phyloP scores from a whole-genome alignment of 1,284 basidiomycete genomes.

The Testicularia cyperi region DNA sequence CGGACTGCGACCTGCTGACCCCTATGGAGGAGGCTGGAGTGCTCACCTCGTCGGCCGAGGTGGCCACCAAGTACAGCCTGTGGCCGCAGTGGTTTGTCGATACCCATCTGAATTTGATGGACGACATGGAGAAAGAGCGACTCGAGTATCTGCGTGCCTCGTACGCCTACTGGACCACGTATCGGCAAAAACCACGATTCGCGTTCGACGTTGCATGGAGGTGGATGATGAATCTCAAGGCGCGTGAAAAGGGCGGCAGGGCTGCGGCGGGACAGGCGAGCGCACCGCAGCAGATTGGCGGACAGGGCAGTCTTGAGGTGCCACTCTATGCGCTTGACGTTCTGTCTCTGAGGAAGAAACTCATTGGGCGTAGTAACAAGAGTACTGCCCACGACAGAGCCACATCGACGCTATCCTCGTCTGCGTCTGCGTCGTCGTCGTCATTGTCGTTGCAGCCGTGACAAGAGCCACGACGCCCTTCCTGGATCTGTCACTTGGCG shows the following conservation, averaged over 20 bases:
- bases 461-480: too few relatives aligned
- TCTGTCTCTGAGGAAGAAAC: slow-evolving; percentile 11
- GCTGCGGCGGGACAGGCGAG: too few relatives aligned
- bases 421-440: too few relatives aligned
- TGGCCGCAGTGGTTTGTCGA: slow-evolving; percentile 12
- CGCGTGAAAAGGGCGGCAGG: slow-evolving; percentile 10
- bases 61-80: slow-evolving; percentile 19
- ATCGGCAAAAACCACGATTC: slow-evolving; percentile 9
- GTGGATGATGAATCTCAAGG: slow-evolving; percentile 23
- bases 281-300: neutral
- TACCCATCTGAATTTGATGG: slow-evolving; percentile 11
- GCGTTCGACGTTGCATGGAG: slow-evolving; percentile 30
- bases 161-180: slow-evolving; percentile 24
- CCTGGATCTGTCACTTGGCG: too few relatives aligned
- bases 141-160: slow-evolving; percentile 18
- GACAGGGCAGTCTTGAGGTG: slow-evolving; percentile 7
- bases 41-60: slow-evolving; percentile 20
- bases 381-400: slow-evolving; percentile 4
- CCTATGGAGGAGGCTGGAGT: too few relatives aligned
- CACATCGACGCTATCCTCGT: too few relatives aligned
- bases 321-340: slow-evolving; percentile 12
- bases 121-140: slow-evolving; percentile 2
- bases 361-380: slow-evolving; percentile 19
- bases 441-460: too few relatives aligned
- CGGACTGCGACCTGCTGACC: too few relatives aligned